A percentile compares a stretch with the other conserved stretches of the same genome.
Evolutionary conservation across 2,329 filamentous ascomycete species (phyloP).

Genomic region (Escovopsis sp.): DNA sequence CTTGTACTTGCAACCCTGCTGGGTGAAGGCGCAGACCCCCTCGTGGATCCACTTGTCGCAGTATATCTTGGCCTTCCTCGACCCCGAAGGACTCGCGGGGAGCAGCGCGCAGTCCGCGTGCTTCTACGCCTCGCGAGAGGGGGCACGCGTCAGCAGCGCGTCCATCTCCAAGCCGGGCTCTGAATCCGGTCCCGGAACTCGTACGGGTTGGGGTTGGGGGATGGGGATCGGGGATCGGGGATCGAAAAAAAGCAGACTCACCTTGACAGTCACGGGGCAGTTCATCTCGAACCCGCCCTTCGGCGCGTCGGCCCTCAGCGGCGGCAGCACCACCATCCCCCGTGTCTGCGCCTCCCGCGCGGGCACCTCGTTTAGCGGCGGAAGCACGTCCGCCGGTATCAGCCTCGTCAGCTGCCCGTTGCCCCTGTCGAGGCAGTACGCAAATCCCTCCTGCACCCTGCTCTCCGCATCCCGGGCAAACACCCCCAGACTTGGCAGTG

Average conservation of each 20-base stretch:
- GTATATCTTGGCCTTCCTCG: slow-evolving; percentile 50
- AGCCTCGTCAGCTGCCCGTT: slow-evolving; percentile 40
- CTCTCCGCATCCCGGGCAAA: neutral
- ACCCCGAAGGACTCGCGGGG: slow-evolving; percentile 18
- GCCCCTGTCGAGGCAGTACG: slow-evolving; percentile 38
- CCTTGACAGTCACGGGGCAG: slow-evolving; percentile 23
- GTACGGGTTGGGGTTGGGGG: neutral
- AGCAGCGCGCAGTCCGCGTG: slow-evolving; percentile 20
- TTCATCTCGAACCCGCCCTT: slow-evolving; percentile 24
- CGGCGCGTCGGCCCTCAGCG: slow-evolving; percentile 22
- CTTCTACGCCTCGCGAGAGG: slow-evolving; percentile 10
- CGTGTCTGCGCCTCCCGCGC: slow-evolving; percentile 20
- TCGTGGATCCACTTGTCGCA: slow-evolving; percentile 86
- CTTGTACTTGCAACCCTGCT: slow-evolving; percentile 78
- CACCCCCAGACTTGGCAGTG: neutral
- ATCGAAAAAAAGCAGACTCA: slow-evolving; percentile 14
- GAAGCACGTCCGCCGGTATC: slow-evolving; percentile 40
- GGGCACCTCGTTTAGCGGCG: slow-evolving; percentile 28
- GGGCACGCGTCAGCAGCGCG: too few species aligned
- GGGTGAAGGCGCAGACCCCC: slow-evolving; percentile 70
- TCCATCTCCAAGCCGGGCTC: neutral
- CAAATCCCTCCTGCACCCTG: slow-evolving; percentile 15
- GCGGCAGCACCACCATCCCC: slow-evolving; percentile 34
- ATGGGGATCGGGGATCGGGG: too few species aligned
- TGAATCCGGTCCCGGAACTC: neutral